Base-by-base conservation (phyloP, 805 yeast species). In the Komagataella phaffii region DNA sequence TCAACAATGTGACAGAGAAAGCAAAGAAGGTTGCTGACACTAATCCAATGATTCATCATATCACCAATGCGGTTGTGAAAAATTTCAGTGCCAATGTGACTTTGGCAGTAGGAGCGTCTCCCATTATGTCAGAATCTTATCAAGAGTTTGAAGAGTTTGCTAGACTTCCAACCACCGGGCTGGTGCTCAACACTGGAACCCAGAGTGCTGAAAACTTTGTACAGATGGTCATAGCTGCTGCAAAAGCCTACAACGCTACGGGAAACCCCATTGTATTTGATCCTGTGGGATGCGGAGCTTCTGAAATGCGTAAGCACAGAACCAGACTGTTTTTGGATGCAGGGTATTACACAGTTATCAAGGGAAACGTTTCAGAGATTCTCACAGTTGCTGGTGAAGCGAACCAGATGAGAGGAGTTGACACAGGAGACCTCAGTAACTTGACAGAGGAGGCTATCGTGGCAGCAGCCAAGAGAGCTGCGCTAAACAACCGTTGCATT, bases 231-330 rank as follows among this genome's bases (percentile, higher is more conserved):
- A 56, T 69, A 19, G 58, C 60, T 2, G 95, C 91, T 0, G 64
- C 84, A 17, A 60, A 61, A 7, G 76, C 74, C 0, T 88, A 89
- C 62, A 84, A 83, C 60, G 61, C 59, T 12, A 57, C 63, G 12
- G 76, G 77, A 2, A 71, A 74, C 47, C 90, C 87, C 3, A 75
- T 89, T 36, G 78, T 89, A 0, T 82, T 85, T 57, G 97, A 89
- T 63, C 97, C 96, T 0, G 96, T 89, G n/a, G 97, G 89, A 0
- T 88, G 83, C 45, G 96, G 96, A 24, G 96, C 96, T 0, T 74
- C 96, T 0, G 52, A 60, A 3, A 74, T 77, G 4, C 72, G 97
- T 53, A 67, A 69, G 45, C 59, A 64, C 3, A 69, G 80, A 17
- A 76, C 81, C 50, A 62, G 69, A 24, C 61, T 62, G 0, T 58